Conservation (phyloP, 1,139 yeast genomes). For the Spathaspora jeffriesii region DNA sequence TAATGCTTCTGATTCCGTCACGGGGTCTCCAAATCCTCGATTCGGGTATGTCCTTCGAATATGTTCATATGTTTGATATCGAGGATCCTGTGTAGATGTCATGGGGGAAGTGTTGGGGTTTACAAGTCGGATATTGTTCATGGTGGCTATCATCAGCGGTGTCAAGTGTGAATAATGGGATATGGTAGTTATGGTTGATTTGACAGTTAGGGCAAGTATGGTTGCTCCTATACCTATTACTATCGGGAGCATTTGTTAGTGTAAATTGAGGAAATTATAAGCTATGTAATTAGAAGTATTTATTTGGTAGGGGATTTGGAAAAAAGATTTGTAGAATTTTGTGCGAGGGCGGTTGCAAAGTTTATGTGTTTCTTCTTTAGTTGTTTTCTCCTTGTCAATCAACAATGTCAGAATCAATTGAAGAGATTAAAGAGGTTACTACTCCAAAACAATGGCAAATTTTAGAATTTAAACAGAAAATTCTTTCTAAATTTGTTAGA, state of each 20-base stretch:
- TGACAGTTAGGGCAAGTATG: slow-evolving; percentile 50
- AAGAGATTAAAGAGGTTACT: no score
- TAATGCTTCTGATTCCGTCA: slow-evolving; percentile 66
- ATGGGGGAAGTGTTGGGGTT: slow-evolving; percentile 6
- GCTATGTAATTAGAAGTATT: not conserved
- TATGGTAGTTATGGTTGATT: slow-evolving; percentile 48
- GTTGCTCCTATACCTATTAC: slow-evolving; percentile 60
- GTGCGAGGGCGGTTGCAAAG: no score
- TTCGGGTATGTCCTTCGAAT: slow-evolving; percentile 37
- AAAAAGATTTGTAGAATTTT: not conserved
- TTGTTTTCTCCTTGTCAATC: no score
- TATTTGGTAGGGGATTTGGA: not conserved
- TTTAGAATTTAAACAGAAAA: no score
- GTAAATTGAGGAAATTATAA: no score
- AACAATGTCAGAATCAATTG: no score
- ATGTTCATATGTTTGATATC: slow-evolving; percentile 23
- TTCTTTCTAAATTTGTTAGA: no score
- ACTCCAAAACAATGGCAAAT: no score
- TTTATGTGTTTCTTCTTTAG: no score
- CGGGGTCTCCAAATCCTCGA: slow-evolving; percentile 47
- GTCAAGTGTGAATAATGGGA: slow-evolving; percentile 44
- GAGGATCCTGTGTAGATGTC: slow-evolving; percentile 12
- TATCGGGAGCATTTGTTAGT: slow-evolving; percentile 45
- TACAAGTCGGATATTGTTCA: slow-evolving; percentile 42
- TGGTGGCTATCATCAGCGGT: slow-evolving; percentile 55